Base-by-base conservation (phyloP, 73 alveolate species). In the Paramecium sexaurelia region DNA sequence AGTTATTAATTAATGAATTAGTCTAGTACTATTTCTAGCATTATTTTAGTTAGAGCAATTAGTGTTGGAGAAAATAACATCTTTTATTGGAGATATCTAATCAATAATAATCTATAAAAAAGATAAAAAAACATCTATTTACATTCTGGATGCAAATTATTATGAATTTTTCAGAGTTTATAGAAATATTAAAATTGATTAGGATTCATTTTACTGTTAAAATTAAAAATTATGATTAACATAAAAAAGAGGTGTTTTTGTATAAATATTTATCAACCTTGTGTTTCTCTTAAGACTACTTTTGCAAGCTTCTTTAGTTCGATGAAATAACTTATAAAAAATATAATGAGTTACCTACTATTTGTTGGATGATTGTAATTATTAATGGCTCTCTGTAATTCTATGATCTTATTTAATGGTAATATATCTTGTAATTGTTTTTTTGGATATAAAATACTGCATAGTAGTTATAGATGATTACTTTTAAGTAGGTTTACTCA, bases 371-470 rank as follows among this genome's bases (percentile, higher is more conserved):
- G 43, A 17, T 73, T 73, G 43, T 36, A 20, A 33, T 33, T 36
- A 33, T 73, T 27, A 1, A 73, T 73, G 43, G 87, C 57, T 36
- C 57, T 27, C 56, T 73, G 13, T 11, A 73, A 39, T 36, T 73
- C 87, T 73, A 73, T 73, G 87, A 73, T 73, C 66, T 39, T 73
- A 73, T 73, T 73, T 8, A 73, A 9, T 73, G 87, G 33, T 6
- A 73, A 22, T 33, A 73, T 73, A 39, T 73, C 87, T 73, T 73
- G 87, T 9, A 73, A 73, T 33, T 73, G n/a, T 73, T 73, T 73
- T 19, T 73, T 73, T 11, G 87, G 87, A 61, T 61, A 19, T 73
- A 73, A 73, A 39, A 36, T 33, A 73, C 66, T 73, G 56, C 22
- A 20, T 39, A 36, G 32, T 27, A 73, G 11, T 36, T 27, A 73